Percentiles rank a stretch among this genome's conserved stretches.
Conservation (phyloP, 768 basidiomycete species). For the Collybia sp. region DNA sequence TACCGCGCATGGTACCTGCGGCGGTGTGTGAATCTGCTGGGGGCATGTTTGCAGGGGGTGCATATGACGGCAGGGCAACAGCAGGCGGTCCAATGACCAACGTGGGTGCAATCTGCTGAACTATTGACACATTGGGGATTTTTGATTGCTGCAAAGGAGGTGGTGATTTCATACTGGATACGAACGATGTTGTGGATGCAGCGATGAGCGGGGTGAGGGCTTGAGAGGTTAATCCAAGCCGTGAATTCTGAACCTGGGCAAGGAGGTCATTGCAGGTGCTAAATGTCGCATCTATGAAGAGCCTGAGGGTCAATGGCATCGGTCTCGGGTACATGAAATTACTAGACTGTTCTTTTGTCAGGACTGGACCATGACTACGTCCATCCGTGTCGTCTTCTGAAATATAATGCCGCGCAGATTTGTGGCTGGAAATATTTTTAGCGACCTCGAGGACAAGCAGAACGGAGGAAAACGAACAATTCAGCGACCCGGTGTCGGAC, state of each 20-base stretch:
- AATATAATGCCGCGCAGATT: slow-evolving; percentile 16
- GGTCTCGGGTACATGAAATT: neutral
- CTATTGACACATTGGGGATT: neutral
- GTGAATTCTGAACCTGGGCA: too few species aligned
- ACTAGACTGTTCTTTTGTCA: slow-evolving; percentile 2
- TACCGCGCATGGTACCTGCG: slow-evolving; percentile 15
- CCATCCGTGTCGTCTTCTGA: slow-evolving; percentile 3
- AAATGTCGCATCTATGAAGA: neutral
- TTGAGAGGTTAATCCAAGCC: too few species aligned
- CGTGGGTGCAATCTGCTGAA: neutral
- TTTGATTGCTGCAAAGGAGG: neutral
- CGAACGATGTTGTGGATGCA: too few species aligned
- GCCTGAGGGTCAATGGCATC: slow-evolving; percentile 1
- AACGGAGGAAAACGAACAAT: slow-evolving; percentile 37
- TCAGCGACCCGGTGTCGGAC: slow-evolving; percentile 35
- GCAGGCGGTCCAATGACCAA: neutral
- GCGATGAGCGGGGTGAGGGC: too few species aligned
- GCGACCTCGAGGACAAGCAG: slow-evolving; percentile 5
- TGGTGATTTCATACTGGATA: neutral
- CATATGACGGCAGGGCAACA: neutral
- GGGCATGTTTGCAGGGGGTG: slow-evolving; percentile 1
- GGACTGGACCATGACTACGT: slow-evolving; percentile 1
- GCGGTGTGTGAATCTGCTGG: slow-evolving; percentile 4
- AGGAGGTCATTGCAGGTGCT: too few species aligned
- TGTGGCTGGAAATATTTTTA: slow-evolving; percentile 18